Evolutionary conservation across 805 yeast genomes (phyloP).

Genomic region (Kluyveromyces siamensis): DNA sequence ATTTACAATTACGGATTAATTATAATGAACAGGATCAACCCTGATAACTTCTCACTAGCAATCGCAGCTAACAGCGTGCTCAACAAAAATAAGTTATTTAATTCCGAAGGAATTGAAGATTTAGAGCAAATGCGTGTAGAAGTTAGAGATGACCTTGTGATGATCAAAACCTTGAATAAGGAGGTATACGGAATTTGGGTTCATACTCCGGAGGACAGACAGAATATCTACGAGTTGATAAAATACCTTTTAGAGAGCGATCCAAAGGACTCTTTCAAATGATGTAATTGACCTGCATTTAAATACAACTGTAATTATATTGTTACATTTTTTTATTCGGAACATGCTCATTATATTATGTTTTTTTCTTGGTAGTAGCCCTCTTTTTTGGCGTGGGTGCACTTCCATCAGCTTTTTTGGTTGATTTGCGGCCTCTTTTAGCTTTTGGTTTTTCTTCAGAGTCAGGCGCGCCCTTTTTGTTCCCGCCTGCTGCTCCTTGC

Average conservation of each 20-base stretch:
- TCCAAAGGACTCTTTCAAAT: constrained; percentile 27
- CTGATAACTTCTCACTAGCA: constrained; percentile 67
- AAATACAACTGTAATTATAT: neutral
- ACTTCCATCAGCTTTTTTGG: constrained; percentile 18
- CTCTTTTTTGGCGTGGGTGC: constrained; percentile 23
- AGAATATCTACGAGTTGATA: constrained; percentile 42
- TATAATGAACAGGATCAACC: constrained; percentile 56
- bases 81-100: constrained; percentile 32
- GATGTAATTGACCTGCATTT: constrained; percentile 1
- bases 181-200: constrained; percentile 76
- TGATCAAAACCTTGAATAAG: constrained; percentile 56
- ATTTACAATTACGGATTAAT: constrained; percentile 59
- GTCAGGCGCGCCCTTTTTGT: constrained; percentile 2
- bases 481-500: constrained; percentile 15
- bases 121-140: constrained; percentile 53
- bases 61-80: constrained; percentile 47
- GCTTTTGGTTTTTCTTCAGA: constrained; percentile 19
- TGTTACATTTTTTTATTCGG: neutral
- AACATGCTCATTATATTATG: neutral
- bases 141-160: constrained; percentile 58
- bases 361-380: constrained; percentile 21
- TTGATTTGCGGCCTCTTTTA: constrained; percentile 25
- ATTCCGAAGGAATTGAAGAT: constrained; percentile 21
- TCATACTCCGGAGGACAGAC: constrained; percentile 59
- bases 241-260: constrained; percentile 27